These are phyloP conservation scores for Xylaria sp. DNA, from an alignment of 495 filamentous ascomycete genomes.

Conservation along the genomic window DNA sequence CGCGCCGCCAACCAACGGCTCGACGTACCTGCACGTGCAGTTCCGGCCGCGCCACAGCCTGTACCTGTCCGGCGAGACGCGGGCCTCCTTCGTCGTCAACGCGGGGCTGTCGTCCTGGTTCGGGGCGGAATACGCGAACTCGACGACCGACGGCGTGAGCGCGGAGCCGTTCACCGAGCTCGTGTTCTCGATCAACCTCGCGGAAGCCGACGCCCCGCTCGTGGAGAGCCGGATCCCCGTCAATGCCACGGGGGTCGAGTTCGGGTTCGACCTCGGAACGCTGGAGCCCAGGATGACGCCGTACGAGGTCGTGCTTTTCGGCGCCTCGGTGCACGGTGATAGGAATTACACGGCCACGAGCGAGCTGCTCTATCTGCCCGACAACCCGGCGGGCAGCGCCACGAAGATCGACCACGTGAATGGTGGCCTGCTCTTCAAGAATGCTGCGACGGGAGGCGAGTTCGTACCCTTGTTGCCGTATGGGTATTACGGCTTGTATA, in stretches of 20 bases:
- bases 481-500: slow-evolving; percentile 68
- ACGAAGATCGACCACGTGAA: slow-evolving; percentile 68
- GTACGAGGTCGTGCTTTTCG: slow-evolving; percentile 52
- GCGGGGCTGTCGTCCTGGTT: slow-evolving; percentile 60
- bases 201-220: slow-evolving; percentile 37
- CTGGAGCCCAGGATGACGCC: slow-evolving; percentile 55
- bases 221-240: slow-evolving; percentile 49
- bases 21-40: slow-evolving; percentile 61
- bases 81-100: slow-evolving; percentile 66
- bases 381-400: slow-evolving; percentile 61
- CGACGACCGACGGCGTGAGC: slow-evolving; percentile 27
- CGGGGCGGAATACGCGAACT: slow-evolving; percentile 52
- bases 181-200: slow-evolving; percentile 47
- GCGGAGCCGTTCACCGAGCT: slow-evolving; percentile 38
- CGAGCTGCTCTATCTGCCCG: slow-evolving; percentile 63
- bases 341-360: slow-evolving; percentile 49
- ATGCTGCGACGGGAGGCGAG: slow-evolving; percentile 39
- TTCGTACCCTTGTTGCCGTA: slow-evolving; percentile 65
- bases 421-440: slow-evolving; percentile 59
- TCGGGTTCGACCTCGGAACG: slow-evolving; percentile 53
- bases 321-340: slow-evolving; percentile 44
- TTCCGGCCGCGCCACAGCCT: slow-evolving; percentile 66
- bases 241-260: slow-evolving; percentile 56
- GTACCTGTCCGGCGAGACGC: slow-evolving; percentile 62
- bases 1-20: slow-evolving; percentile 49